phyloP scores from a whole-genome alignment of 768 basidiomycete species.

The Lactifluus volemus region DNA sequence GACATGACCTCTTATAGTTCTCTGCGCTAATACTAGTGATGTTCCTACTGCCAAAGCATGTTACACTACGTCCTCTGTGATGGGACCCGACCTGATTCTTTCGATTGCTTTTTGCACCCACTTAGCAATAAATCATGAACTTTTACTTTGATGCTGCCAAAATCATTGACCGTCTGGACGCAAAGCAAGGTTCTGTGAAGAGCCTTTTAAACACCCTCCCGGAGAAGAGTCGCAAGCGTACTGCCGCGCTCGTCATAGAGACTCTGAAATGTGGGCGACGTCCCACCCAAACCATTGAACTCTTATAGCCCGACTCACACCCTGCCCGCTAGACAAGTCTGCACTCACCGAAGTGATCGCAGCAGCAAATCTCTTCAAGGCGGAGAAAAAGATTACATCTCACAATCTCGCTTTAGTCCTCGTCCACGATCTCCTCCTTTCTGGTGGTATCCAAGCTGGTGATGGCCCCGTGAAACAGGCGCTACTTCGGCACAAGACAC shows the following conservation, averaged over 20 bases:
- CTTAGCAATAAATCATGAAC: conserved; percentile 52
- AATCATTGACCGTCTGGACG: conserved; percentile 76
- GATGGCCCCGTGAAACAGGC: conserved; percentile 89
- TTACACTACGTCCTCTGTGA: neutral
- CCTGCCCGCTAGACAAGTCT: conserved; percentile 52
- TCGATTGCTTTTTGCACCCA: neutral
- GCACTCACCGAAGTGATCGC: conserved; percentile 65
- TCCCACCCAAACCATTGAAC: neutral
- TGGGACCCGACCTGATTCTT: conserved; percentile 6
- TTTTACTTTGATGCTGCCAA: conserved; percentile 90
- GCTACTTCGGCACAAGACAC: conserved; percentile 79
- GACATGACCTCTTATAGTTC: neutral
- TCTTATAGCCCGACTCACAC: neutral
- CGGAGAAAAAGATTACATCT: conserved; percentile 75
- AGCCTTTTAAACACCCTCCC: conserved; percentile 66
- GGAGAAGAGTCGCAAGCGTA: conserved; percentile 66
- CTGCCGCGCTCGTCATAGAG: conserved; percentile 84
- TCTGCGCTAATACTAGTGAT: conserved; percentile 8
- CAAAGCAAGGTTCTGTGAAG: conserved; percentile 89
- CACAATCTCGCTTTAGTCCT: conserved; percentile 73
- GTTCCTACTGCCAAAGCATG: conserved; percentile 3
- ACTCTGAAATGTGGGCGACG: conserved; percentile 75
- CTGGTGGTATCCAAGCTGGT: conserved; percentile 80
- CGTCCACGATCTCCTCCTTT: conserved; percentile 82
- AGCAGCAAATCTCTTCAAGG: conserved; percentile 54